Evolutionary conservation across 331 rosid genomes (phyloP).

Genomic region (Stylosanthes scabra): DNA sequence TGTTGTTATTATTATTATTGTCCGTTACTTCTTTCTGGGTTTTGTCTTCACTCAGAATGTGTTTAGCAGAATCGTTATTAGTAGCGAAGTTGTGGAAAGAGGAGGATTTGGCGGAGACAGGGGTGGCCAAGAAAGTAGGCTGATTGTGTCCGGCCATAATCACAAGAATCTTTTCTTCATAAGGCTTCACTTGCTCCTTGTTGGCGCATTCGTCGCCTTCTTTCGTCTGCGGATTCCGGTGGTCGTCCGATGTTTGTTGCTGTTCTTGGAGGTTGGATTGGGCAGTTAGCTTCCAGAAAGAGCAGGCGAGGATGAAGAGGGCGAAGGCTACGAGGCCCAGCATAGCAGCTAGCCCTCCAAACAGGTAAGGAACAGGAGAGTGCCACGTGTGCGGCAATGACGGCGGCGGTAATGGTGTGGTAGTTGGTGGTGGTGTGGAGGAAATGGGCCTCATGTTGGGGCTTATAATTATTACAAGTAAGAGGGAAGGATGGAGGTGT

Average conservation of each 20-base stretch:
- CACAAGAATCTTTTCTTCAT: constrained; percentile 75
- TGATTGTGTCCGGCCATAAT: constrained; percentile 88
- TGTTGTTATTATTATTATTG: too few species aligned
- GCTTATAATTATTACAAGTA: constrained; percentile 14
- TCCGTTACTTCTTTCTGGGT: constrained; percentile 42
- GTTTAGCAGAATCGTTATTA: neutral
- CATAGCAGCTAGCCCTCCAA: constrained; percentile 91
- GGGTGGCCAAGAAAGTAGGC: constrained; percentile 86
- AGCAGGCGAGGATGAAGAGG: constrained; percentile 79
- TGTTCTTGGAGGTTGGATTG: constrained; percentile 29
- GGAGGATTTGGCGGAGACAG: constrained; percentile 43
- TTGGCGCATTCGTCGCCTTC: constrained; percentile 40
- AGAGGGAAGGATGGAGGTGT: constrained; percentile 13
- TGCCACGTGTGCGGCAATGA: constrained; percentile 62
- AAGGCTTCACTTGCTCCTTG: constrained; percentile 44
- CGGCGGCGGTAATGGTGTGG: neutral
- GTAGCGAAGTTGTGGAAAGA: neutral
- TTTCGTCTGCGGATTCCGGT: constrained; percentile 50
- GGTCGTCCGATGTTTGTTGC: neutral
- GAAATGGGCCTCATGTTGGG: constrained; percentile 57
- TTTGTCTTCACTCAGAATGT: constrained; percentile 37
- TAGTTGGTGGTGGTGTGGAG: neutral
- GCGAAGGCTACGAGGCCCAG: constrained; percentile 77
- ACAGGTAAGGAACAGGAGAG: constrained; percentile 86
- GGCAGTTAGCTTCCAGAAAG: constrained; percentile 65